phyloP scores from a whole-genome alignment of 2,329 filamentous ascomycete species.

The Sclerotinia borealis region DNA sequence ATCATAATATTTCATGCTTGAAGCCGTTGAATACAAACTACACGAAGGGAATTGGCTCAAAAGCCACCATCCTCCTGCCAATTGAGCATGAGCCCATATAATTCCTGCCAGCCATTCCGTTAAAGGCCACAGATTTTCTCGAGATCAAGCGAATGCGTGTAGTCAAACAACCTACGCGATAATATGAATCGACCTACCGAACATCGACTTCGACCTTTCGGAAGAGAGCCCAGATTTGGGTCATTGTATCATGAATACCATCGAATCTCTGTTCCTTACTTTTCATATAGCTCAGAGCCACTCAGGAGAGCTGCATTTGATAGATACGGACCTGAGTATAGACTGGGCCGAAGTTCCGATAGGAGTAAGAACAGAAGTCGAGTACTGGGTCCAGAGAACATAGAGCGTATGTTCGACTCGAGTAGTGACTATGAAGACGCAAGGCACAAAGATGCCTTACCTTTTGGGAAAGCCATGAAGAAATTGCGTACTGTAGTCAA shows the following conservation, averaged over 20 bases:
- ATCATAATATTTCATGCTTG: background rate
- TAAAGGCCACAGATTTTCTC: background rate
- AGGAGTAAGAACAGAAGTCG: background rate
- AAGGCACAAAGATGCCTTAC: background rate
- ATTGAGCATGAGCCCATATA: background rate
- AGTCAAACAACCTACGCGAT: background rate
- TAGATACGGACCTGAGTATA: background rate
- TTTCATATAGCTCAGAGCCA: background rate
- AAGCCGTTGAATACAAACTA: background rate
- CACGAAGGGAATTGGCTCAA: background rate
- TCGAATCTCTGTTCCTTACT: background rate
- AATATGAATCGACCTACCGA: conserved; percentile 7
- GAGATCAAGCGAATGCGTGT: background rate
- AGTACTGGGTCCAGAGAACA: background rate
- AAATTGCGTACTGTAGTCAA: conserved; percentile 14
- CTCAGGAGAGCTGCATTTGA: background rate
- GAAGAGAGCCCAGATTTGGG: background rate
- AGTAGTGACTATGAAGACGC: background rate
- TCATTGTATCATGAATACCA: conserved; percentile 4
- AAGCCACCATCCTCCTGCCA: background rate
- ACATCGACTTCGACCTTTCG: conserved; percentile 2
- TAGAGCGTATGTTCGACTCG: background rate
- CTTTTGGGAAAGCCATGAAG: conserved; percentile 16
- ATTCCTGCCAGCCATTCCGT: background rate
- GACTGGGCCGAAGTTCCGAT: background rate